Percentiles rank a stretch among this genome's conserved stretches.
phyloP scores from a whole-genome alignment of 2,329 filamentous ascomycete genomes.

The Cladosporium velox region DNA sequence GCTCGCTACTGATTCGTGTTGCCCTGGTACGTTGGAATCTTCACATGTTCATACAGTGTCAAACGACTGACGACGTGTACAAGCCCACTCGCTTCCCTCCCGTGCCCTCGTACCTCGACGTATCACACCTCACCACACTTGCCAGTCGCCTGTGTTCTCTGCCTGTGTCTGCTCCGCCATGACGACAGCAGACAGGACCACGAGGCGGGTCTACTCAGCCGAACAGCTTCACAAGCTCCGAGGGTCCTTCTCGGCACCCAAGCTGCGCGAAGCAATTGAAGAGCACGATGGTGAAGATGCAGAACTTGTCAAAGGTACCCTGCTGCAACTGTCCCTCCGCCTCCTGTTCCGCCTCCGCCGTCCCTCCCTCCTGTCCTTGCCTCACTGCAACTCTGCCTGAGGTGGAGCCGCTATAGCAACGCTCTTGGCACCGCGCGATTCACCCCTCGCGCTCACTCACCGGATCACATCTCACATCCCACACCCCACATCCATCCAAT shows the following conservation, averaged over 20 bases:
- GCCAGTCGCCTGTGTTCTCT: background rate
- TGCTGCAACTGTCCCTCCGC: background rate
- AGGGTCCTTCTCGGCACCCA: slow-evolving; percentile 37
- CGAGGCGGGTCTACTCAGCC: slow-evolving; percentile 41
- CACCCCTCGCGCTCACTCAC: background rate
- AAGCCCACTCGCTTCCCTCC: background rate
- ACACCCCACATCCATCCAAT: background rate
- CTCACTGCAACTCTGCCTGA: slow-evolving; percentile 8
- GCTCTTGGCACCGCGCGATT: background rate
- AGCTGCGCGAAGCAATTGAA: slow-evolving; percentile 39
- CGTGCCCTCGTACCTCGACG: background rate
- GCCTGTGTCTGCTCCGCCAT: background rate
- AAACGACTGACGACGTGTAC: background rate
- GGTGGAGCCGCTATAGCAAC: slow-evolving; percentile 1
- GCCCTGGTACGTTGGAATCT: background rate
- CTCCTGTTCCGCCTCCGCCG: background rate
- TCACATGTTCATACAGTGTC: background rate
- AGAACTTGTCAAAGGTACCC: slow-evolving; percentile 41
- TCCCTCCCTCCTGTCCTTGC: background rate
- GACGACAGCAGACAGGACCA: slow-evolving; percentile 24
- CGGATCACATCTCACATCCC: no score
- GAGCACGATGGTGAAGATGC: slow-evolving; percentile 40
- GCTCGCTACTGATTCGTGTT: background rate
- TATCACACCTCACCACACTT: background rate
- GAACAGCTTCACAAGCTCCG: slow-evolving; percentile 40